phyloP scores from a whole-genome alignment of 2,329 filamentous ascomycete genomes.

The Domatiomyces catenatus region DNA sequence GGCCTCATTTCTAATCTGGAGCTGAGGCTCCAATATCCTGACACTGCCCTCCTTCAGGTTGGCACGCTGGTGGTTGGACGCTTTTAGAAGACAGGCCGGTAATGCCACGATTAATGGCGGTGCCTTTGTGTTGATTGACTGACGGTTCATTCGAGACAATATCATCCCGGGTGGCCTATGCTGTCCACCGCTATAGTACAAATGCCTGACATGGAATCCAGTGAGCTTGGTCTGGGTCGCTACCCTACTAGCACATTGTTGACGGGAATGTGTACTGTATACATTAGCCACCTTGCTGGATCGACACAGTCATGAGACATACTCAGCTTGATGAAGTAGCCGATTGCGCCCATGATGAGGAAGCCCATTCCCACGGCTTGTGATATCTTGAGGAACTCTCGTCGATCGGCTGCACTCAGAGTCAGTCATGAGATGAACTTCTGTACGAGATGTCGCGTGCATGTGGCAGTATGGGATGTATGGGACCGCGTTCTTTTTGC shows the following conservation, averaged over 20 bases:
- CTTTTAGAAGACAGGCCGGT: background rate
- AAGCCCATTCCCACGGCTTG: slow-evolving; percentile 46
- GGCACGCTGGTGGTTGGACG: background rate
- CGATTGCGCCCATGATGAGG: slow-evolving; percentile 45
- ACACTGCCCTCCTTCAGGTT: background rate
- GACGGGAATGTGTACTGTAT: slow-evolving; percentile 34
- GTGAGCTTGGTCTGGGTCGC: slow-evolving; percentile 1
- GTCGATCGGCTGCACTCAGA: slow-evolving; percentile 35
- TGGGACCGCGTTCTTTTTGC: background rate
- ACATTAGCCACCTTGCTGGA: slow-evolving; percentile 1
- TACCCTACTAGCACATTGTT: slow-evolving; percentile 37
- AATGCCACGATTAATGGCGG: background rate
- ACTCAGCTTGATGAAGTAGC: slow-evolving; percentile 47
- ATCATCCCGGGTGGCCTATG: background rate
- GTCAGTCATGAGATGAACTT: background rate
- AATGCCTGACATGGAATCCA: background rate
- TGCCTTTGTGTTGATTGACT: background rate
- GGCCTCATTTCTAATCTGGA: background rate
- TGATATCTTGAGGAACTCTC: slow-evolving; percentile 46
- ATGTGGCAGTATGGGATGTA: background rate
- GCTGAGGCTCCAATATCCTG: background rate
- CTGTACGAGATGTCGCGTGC: background rate
- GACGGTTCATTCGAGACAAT: background rate
- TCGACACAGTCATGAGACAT: slow-evolving; percentile 16
- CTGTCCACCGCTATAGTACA: background rate